Evolutionary conservation across 768 basidiomycete genomes (phyloP).

Genomic region (Auriculariales sp.): DNA sequence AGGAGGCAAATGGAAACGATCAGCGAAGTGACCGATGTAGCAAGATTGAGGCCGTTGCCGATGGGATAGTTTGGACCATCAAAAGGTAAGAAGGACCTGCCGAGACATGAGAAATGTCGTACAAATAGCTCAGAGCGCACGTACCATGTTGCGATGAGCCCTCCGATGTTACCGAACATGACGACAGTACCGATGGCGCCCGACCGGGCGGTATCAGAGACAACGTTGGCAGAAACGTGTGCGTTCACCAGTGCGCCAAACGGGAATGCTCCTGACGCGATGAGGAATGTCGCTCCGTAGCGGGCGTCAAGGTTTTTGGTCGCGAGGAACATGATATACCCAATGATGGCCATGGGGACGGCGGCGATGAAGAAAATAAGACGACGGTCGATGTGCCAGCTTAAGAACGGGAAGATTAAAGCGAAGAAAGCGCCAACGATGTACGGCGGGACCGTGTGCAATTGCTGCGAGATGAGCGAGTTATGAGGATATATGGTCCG

Average conservation of each 20-base stretch:
- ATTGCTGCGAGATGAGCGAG: background rate
- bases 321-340: background rate
- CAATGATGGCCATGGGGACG: background rate
- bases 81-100: background rate
- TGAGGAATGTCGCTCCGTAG: background rate
- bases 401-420: background rate
- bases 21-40: background rate
- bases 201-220: background rate
- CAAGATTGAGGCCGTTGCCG: background rate
- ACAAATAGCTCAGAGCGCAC: too few species aligned
- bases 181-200: background rate
- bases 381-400: background rate
- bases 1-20: background rate
- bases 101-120: too few species aligned
- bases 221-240: background rate
- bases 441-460: background rate
- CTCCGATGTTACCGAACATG: background rate
- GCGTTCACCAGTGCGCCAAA: background rate
- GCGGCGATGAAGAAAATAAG: background rate
- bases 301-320: background rate
- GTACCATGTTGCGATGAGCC: background rate
- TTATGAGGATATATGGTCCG: background rate
- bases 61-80: background rate
- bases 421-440: background rate
- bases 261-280: background rate